Base-by-base conservation (phyloP, 2,329 filamentous ascomycete species). In the Aureobasidium sp. region DNA sequence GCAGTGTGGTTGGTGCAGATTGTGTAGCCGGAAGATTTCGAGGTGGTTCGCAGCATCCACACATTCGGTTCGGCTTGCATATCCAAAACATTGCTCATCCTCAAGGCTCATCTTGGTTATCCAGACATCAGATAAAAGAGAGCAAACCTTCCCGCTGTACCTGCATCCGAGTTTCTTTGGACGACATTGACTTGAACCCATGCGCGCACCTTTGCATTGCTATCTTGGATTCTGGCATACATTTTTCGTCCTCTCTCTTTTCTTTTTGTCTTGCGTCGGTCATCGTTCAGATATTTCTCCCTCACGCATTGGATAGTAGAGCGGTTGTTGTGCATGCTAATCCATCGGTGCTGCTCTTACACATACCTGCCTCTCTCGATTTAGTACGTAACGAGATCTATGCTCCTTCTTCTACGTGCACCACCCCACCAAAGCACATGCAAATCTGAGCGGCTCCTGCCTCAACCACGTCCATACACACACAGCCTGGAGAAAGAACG, bases 51-150 rank as follows among this genome's bases (percentile, higher is more conserved):
- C 61, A 62, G 44, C 39, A 39, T 50, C 49, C 48, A 53, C 41
- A 42, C 30, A 44, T 61, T 32, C 68, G 68, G 67, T 59, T 58
- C 62, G 67, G 67, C 69, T 70, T 69, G 69, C 69, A 70, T 65
- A 60, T 65, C 59, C 64, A 65, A 68, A 67, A 68, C 66, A 67
- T 63, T 64, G 60, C 34, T 57, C 61, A 58, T 63, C 64, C 63
- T 64, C 54, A 50, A 65, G 62, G 62, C 58, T 65, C 66, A 62
- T 66, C 67, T 65, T 67, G 64, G 66, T 64, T 61, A 60, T 63
- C 8, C 37, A 36, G 29, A 48, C 39, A 16, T 55, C 41, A 41
- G 41, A 47, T 55, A 54, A 61, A 61, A 41, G 42, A 48, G 41
- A 41, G 49, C 59, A 32, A 32, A 21, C 41, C 39, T 45, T 55